Conservation (phyloP, 2,329 filamentous ascomycete genomes). For the Cladosporium colombiae region DNA sequence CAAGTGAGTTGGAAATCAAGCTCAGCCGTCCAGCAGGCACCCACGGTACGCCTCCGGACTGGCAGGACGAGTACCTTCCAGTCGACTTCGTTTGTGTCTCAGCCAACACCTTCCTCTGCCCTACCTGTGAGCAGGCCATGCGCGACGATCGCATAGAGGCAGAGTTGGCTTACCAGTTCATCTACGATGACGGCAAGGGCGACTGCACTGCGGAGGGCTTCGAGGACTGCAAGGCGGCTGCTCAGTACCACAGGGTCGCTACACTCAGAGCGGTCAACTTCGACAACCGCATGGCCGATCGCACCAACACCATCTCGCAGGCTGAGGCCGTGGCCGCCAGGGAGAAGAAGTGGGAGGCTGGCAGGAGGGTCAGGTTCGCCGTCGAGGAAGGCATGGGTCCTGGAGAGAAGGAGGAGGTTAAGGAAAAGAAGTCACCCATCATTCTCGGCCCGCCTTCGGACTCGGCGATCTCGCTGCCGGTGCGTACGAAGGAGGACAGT, state of each 20-base stretch:
- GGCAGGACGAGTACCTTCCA: neutral
- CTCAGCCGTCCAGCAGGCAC: neutral
- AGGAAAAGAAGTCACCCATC: neutral
- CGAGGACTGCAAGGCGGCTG: neutral
- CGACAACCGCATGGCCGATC: neutral
- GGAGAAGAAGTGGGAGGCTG: neutral
- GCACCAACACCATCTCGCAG: neutral
- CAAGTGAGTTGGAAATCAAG: neutral
- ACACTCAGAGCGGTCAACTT: neutral
- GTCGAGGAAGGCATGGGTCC: neutral
- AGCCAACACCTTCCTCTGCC: constrained; percentile 4
- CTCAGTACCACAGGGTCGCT: neutral
- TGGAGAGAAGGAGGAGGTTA: neutral
- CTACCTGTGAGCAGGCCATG: neutral
- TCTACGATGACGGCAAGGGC: neutral
- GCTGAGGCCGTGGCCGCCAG: neutral
- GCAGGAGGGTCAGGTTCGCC: neutral
- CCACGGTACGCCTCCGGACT: neutral
- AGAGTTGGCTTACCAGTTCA: neutral
- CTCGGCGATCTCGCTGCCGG: neutral
- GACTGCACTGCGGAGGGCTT: neutral
- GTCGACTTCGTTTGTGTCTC: neutral
- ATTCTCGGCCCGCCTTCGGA: neutral
- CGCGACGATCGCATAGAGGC: neutral
- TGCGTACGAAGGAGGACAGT: neutral